Conservation (phyloP, 2,329 filamentous ascomycete genomes). For the Curvularia verruculosa region DNA sequence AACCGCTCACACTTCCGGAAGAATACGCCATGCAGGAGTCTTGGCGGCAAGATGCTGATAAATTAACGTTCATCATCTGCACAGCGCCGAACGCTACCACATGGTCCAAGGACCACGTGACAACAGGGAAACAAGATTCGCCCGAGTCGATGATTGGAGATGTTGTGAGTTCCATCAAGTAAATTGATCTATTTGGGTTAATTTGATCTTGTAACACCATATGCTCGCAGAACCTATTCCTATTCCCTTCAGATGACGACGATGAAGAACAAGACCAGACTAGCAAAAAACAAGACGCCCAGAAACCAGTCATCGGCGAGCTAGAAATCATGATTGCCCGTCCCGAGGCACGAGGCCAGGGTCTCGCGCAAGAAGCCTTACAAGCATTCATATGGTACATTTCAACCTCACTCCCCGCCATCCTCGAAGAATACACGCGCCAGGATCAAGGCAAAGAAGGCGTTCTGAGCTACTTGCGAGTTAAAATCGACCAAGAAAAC, state of each 20-base stretch:
- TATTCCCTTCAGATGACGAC: conserved; percentile 55
- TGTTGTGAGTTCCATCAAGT: conserved; percentile 27
- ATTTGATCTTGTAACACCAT: not conserved
- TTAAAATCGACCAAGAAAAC: conserved; percentile 67
- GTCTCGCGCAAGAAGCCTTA: conserved; percentile 70
- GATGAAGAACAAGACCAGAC: conserved; percentile 15
- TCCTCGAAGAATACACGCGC: conserved; percentile 63
- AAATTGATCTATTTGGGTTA: not conserved
- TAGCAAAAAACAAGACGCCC: conserved; percentile 19
- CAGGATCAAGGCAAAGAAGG: conserved; percentile 16
- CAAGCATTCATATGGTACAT: conserved; percentile 74
- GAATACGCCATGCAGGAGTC: conserved; percentile 91
- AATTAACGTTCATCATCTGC: conserved; percentile 90
- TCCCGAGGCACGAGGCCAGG: conserved; percentile 62
- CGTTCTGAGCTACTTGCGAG: conserved; percentile 58
- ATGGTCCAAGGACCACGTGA: conserved; percentile 7
- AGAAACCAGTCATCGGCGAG: conserved; percentile 61
- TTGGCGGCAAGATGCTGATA: conserved; percentile 82
- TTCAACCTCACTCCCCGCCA: conserved; percentile 55
- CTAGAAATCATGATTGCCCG: conserved; percentile 86
- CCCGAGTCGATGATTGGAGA: conserved; percentile 58
- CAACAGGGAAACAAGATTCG: conserved; percentile 56
- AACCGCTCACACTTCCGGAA: conserved; percentile 77
- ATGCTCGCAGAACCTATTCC: conserved; percentile 64
- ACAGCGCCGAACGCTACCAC: conserved; percentile 5